Conservation (phyloP, 1,139 yeast genomes). For the Taphrina wiesneri region DNA sequence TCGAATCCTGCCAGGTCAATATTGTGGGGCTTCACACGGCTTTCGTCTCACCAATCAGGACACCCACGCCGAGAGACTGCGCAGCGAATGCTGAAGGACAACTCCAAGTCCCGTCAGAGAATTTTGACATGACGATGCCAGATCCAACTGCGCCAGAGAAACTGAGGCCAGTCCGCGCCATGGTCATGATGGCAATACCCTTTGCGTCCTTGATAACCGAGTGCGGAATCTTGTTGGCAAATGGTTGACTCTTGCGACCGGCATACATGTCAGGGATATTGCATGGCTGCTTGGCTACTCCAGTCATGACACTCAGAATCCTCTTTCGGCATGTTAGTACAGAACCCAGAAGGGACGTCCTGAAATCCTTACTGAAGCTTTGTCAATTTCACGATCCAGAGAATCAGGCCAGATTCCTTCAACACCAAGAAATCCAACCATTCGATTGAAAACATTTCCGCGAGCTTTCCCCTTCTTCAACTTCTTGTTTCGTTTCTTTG, state of each 20-base stretch:
- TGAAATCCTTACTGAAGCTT: background rate
- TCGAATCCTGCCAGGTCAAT: background rate
- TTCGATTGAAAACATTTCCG: background rate
- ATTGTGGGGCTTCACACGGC: background rate
- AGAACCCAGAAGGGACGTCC: no score
- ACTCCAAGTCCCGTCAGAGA: slow-evolving; percentile 18
- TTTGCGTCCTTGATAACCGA: slow-evolving; percentile 15
- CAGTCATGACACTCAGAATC: slow-evolving; percentile 4
- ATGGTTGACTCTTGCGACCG: slow-evolving; percentile 15
- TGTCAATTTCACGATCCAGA: slow-evolving; percentile 1
- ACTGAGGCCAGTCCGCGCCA: slow-evolving; percentile 22
- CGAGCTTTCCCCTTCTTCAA: slow-evolving; percentile 4
- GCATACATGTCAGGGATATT: slow-evolving; percentile 3
- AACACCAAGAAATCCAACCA: slow-evolving; percentile 1
- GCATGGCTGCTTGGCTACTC: slow-evolving; percentile 3
- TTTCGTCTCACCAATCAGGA: slow-evolving; percentile 7
- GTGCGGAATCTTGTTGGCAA: slow-evolving; percentile 22
- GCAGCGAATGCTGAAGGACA: slow-evolving; percentile 22
- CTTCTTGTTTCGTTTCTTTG: background rate
- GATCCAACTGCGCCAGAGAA: slow-evolving; percentile 26
- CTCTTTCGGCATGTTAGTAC: background rate
- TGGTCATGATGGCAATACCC: slow-evolving; percentile 31
- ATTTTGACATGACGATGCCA: slow-evolving; percentile 20
- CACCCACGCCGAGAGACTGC: slow-evolving; percentile 26
- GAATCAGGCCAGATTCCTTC: slow-evolving; percentile 2